Evolutionary conservation across 176 grass and related monocot genomes (phyloP), one percentile per base, ranked within the genome.

Genomic region (Eleusine coracana): DNA sequence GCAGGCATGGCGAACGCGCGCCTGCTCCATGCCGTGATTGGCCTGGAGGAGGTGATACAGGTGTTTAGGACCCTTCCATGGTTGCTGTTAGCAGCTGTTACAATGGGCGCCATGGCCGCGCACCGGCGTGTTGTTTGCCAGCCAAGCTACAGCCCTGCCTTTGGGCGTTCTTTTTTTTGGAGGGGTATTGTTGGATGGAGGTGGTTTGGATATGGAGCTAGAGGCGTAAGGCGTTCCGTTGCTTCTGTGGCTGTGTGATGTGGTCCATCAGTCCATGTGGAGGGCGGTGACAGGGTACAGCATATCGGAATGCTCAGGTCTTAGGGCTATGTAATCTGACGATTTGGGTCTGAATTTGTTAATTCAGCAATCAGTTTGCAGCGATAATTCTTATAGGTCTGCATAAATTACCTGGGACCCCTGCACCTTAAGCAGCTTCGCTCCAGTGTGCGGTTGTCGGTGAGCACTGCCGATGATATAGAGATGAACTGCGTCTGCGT

Each of bases 191-290:
- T 49, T 60, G 72, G 56, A 59, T 74, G 56, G 21, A 23, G 56
- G 56, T 56, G 18, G 37, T 48, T 68, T 73, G 91, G 91, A 91
- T 91, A 91, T 83, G 85, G 86, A 91, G 60, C 66, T 52, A 75
- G 85, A 81, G 85, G 85, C 48, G 82, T 10, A 46, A 11, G 44
- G 44, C 44, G 44, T 46, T 46, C 44, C 44, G 10, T 11, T 46
- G 44, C 7, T 23, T 64, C 25, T 7, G 52, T 76, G 62, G 78
- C 28, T 16, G 5, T 28, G 27, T 9, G 18, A 2, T 28, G 6
- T 59, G 56, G 52, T 16, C 60, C 23, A 18, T 64, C 23, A 21
- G 52, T 16, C 60, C 23, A 18, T 64, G 20, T 6, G 66, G 34
- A 40, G 36, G 34, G n/a, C 31, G 14, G 14, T 36, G 14, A 1